phyloP scores from a whole-genome alignment of 129 eudicot genomes.

The Flaveria ramosissima region DNA sequence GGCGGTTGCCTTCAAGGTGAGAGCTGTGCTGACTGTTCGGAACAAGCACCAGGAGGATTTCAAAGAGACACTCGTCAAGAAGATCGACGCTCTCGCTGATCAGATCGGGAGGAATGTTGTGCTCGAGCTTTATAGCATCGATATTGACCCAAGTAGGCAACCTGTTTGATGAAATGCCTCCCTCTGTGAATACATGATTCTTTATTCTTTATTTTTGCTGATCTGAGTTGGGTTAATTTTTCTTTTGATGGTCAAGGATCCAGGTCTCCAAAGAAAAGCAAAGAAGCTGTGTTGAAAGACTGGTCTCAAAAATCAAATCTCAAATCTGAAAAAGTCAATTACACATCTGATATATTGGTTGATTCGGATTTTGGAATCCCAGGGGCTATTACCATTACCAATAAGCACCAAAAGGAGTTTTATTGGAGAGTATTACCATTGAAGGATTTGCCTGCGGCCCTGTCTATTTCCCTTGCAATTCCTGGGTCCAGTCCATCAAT shows the following conservation, averaged over 20 bases:
- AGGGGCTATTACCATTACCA: conserved; percentile 76
- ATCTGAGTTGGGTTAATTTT: conserved; percentile 1
- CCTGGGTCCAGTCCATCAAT: conserved; percentile 86
- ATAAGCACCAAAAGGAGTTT: conserved; percentile 83
- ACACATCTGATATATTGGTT: conserved; percentile 71
- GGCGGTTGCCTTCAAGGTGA: conserved; percentile 61
- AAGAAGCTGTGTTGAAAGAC: conserved; percentile 69
- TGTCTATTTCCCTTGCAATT: conserved; percentile 84
- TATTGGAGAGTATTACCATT: conserved; percentile 77
- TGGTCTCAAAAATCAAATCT: conserved; percentile 84
- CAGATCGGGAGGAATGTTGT: conserved; percentile 79
- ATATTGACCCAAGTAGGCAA: conserved; percentile 79
- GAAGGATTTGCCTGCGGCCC: conserved; percentile 97
- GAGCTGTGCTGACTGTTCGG: conserved; percentile 76
- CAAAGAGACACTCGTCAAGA: conserved; percentile 65
- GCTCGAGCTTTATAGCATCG: conserved; percentile 69
- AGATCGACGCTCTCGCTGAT: conserved; percentile 70
- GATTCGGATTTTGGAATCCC: conserved; percentile 78
- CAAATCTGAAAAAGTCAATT: conserved; percentile 73
- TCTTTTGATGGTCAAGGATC: conserved; percentile 48
- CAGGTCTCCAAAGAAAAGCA: conserved; percentile 73
- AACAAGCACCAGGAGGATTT: conserved; percentile 77
- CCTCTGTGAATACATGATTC: background rate
- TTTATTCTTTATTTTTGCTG: background rate
- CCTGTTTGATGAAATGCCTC: conserved; percentile 14